These are phyloP conservation scores for Didymellaceae sp. DNA, from an alignment of 2,329 filamentous ascomycete species.

Conservation along the genomic window DNA sequence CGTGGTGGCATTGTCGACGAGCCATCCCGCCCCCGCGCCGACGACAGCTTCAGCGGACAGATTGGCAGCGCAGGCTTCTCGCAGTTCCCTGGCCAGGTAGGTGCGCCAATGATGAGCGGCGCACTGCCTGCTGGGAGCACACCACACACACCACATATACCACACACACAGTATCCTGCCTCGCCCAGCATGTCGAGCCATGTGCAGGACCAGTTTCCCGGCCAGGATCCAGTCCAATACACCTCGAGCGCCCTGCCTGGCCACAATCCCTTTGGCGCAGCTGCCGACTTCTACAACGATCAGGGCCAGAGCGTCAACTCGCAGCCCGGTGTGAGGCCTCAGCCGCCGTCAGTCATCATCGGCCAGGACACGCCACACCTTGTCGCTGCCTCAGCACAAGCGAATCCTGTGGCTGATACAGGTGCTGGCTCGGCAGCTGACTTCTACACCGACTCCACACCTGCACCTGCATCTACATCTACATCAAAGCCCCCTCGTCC, in stretches of 20 bases:
- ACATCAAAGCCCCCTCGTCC: conserved; percentile 47
- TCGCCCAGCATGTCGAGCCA: conserved; percentile 50
- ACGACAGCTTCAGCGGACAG: conserved; percentile 40
- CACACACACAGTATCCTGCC: conserved; percentile 23
- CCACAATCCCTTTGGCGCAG: conserved; percentile 56
- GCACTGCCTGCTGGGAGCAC: conserved; percentile 35
- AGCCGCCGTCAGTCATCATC: conserved; percentile 60
- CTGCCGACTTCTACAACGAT: conserved; percentile 68
- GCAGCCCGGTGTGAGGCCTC: conserved; percentile 66
- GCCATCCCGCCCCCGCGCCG: conserved; percentile 23
- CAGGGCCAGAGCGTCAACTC: conserved; percentile 64
- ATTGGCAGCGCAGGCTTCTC: conserved; percentile 41
- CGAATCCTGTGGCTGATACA: conserved; percentile 65
- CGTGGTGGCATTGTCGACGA: conserved; percentile 42
- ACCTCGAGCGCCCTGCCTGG: conserved; percentile 55
- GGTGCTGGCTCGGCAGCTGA: conserved; percentile 65
- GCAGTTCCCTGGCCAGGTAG: conserved; percentile 45
- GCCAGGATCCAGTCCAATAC: conserved; percentile 59
- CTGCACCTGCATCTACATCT: conserved; percentile 25
- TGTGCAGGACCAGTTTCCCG: conserved; percentile 64
- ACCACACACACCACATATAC: conserved; percentile 7
- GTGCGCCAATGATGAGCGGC: conserved; percentile 45
- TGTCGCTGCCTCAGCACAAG: conserved; percentile 57
- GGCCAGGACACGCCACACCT: conserved; percentile 63
- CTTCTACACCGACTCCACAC: conserved; percentile 54